A percentile compares a stretch with the other conserved stretches of the same genome.
Conservation (phyloP, 2,329 filamentous ascomycete species). For the Ceratocystis smalleyi region DNA sequence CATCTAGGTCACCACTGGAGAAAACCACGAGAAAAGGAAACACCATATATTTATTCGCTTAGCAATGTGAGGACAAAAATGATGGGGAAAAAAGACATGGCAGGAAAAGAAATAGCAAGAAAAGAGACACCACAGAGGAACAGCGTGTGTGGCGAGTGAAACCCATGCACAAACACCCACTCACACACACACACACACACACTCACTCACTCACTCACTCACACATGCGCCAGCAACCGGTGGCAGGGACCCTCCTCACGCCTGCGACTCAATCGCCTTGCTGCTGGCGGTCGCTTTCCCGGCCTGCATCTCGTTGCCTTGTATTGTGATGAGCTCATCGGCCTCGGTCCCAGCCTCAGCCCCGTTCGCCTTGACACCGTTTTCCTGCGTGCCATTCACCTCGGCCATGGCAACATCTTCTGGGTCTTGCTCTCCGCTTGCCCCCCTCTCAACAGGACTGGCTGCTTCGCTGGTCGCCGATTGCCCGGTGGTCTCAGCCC, state of each 20-base stretch:
- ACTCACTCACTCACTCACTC: not conserved
- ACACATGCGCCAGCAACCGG: not conserved
- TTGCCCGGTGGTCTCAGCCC: not conserved
- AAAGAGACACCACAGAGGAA: not conserved
- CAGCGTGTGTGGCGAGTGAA: not conserved
- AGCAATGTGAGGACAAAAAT: not conserved
- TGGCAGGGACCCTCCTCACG: not conserved
- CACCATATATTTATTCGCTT: slow-evolving; percentile 6
- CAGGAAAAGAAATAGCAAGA: not conserved
- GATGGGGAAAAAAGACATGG: not conserved
- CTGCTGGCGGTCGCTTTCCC: not conserved
- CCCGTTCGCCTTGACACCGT: not conserved
- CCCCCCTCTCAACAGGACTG: not conserved
- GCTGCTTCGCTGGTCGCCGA: not conserved
- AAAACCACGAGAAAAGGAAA: slow-evolving; percentile 5
- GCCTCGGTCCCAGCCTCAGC: not conserved
- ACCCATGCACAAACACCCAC: not conserved
- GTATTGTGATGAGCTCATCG: not conserved
- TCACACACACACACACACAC: not conserved
- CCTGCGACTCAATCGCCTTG: not conserved
- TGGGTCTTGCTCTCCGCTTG: not conserved
- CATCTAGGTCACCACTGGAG: not conserved
- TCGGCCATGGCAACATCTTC: not conserved
- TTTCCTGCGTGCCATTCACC: not conserved
- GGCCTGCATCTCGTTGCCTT: not conserved